Evolutionary conservation across 1,139 yeast species (phyloP), one percentile per base, ranked within the genome.

Genomic region (Saccharomyces hybrid): DNA sequence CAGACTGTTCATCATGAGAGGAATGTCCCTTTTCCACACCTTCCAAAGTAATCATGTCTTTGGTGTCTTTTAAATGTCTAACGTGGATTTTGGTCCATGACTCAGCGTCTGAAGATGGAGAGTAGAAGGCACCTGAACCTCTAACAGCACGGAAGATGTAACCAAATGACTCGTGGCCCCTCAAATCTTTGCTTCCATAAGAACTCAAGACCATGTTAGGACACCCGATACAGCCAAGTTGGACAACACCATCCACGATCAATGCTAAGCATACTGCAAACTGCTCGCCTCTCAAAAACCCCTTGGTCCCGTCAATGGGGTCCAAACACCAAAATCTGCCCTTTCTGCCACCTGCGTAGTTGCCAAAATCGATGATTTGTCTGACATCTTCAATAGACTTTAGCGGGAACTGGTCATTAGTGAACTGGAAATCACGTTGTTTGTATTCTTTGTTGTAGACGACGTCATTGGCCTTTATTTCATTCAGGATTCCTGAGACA

Each of bases 231-330:
- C 89, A 95, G 47, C 99, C 99, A 53, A 93, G 78, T 56, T 85
- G 84, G 1, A 89, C 96, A 56, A 81, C 75, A 11, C 97, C 96
- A 65, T 91, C 86, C 49, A 84, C 95, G 53, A 93, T 84, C 60
- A 93, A 75, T 0, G 96, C 97, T 54, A 93, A 75, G 68, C 99
- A 95, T 2, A 93, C 96, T 3, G 99, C 98, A 71, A 89, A 93
- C 70, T 93, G 99, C 59, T 91, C 98, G 47, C 96, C 96, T 67
- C 99, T 78, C 56, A 93, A 75, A 67, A 93, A 93, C 0, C 99
- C 99, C 69, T 91, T 91, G 21, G 99, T 93, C 14, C 99, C 99
- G 68, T 93, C 99, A 59, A 93, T 91, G 34, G 99, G 99, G 68
- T 93, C 99, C 65, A 93, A 74, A 0, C 98, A 96, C 99, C 99